These are phyloP conservation scores for Candida ulmi DNA, from an alignment of 805 yeast species.

Conservation along the genomic window DNA sequence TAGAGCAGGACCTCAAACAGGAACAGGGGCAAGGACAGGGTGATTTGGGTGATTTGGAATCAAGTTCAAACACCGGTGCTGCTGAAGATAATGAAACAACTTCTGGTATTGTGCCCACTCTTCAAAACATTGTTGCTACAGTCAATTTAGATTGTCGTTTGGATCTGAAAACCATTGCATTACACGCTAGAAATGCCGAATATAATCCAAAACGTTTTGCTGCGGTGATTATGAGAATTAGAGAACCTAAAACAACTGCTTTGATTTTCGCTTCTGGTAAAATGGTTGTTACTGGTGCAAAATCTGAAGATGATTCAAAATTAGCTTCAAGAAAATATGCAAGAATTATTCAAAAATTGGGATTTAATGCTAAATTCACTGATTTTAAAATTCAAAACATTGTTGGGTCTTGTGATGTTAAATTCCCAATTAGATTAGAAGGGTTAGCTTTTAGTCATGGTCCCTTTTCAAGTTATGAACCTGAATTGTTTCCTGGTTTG, in stretches of 20 bases:
- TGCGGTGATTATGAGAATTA: slow-evolving; percentile 97
- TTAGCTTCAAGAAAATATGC: slow-evolving; percentile 97
- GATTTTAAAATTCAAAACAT: slow-evolving; percentile 98
- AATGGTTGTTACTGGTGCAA: slow-evolving; percentile 99
- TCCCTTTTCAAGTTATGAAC: slow-evolving; percentile 97
- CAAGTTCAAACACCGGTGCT: too few species aligned
- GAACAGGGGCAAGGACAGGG: slow-evolving; percentile 9
- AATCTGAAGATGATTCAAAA: slow-evolving; percentile 97
- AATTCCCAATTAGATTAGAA: slow-evolving; percentile 94
- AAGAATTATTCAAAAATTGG: slow-evolving; percentile 94
- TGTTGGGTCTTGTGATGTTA: slow-evolving; percentile 98
- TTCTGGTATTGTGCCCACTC: slow-evolving; percentile 93
- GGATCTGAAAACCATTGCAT: slow-evolving; percentile 93
- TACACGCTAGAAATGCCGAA: slow-evolving; percentile 98
- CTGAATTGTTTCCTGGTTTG: slow-evolving; percentile 95
- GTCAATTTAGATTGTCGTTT: slow-evolving; percentile 94
- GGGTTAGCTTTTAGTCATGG: slow-evolving; percentile 98
- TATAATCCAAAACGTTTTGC: slow-evolving; percentile 98
- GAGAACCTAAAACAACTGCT: slow-evolving; percentile 98
- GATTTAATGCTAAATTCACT: slow-evolving; percentile 95
- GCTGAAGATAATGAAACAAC: slow-evolving; percentile 69
- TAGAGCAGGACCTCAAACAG: slow-evolving; percentile 20
- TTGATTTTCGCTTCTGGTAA: slow-evolving; percentile 97
- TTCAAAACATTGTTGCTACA: slow-evolving; percentile 94
- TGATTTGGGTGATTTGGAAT: too few species aligned